Evolutionary conservation across 2,329 filamentous ascomycete genomes (phyloP).

Genomic region (Fusarium continuum): DNA sequence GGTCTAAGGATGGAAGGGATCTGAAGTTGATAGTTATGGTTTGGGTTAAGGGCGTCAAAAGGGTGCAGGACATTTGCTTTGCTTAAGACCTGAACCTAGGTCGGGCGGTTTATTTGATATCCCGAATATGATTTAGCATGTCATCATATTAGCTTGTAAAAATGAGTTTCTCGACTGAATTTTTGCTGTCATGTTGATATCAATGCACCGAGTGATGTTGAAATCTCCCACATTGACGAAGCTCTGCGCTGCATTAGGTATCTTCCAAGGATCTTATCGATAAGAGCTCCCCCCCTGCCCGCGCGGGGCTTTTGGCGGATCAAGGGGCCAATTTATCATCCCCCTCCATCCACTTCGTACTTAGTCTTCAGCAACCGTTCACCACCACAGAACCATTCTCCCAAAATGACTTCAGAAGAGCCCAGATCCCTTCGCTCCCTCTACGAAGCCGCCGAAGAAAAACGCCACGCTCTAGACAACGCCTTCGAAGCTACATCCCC

Average conservation of each 20-base stretch:
- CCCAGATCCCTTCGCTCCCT: constrained; percentile 60
- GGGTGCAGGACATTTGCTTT: constrained; percentile 26
- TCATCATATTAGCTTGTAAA: constrained; percentile 1
- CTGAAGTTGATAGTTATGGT: constrained; percentile 12
- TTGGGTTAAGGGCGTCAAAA: constrained; percentile 21
- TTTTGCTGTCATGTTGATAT: too few species aligned
- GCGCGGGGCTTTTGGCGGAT: constrained; percentile 34
- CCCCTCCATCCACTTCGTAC: constrained; percentile 1
- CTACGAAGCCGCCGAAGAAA: constrained; percentile 61
- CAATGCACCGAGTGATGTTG: neutral
- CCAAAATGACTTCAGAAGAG: constrained; percentile 51
- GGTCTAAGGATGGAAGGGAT: neutral
- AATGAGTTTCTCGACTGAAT: neutral
- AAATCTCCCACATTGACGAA: neutral
- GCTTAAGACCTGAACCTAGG: constrained; percentile 1
- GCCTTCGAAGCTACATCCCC: constrained; percentile 72
- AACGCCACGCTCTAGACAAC: constrained; percentile 67
- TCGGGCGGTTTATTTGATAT: constrained; percentile 25
- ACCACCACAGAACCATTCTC: neutral
- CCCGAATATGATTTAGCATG: neutral
- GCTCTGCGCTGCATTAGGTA: too few species aligned
- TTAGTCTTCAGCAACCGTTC: neutral
- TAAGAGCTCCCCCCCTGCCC: constrained; percentile 26
- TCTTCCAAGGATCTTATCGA: too few species aligned
- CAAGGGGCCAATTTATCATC: constrained; percentile 35